Percentiles rank a stretch among this genome's conserved stretches.
Conservation (phyloP, 345 rosid genomes). For the Aethionema arabicum region DNA sequence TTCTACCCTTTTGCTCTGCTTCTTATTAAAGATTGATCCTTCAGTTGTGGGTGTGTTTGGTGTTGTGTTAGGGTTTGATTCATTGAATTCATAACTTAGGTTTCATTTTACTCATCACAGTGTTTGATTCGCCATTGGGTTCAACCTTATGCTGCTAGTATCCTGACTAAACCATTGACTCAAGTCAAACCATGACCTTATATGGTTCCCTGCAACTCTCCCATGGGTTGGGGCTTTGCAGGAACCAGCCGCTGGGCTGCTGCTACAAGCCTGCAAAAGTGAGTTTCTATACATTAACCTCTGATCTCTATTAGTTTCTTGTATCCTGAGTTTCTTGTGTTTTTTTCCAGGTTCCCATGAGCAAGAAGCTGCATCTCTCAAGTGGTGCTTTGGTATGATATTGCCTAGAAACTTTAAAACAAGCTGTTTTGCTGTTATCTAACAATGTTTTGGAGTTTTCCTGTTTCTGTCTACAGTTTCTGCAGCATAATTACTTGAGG, state of each 20-base stretch:
- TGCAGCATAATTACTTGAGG: conserved; percentile 39
- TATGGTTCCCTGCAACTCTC: conserved; percentile 71
- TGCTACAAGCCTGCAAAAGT: conserved; percentile 48
- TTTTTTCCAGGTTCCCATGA: conserved; percentile 39
- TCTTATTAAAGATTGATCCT: too few species aligned
- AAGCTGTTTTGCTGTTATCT: conserved; percentile 14
- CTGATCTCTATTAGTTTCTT: conserved; percentile 1
- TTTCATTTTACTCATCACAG: too few species aligned
- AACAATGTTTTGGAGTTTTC: too few species aligned
- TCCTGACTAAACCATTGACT: background rate
- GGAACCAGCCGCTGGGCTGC: conserved; percentile 44
- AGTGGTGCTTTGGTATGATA: conserved; percentile 39
- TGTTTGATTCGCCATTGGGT: too few species aligned
- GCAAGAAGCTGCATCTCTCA: conserved; percentile 41
- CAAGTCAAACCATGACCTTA: conserved; percentile 48
- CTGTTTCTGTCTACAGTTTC: conserved; percentile 42
- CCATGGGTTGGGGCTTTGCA: conserved; percentile 64
- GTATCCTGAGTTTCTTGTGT: background rate
- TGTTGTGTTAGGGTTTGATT: too few species aligned
- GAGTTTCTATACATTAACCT: conserved; percentile 12
- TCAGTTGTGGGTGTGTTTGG: too few species aligned
- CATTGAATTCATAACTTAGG: too few species aligned
- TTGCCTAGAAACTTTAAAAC: conserved; percentile 36
- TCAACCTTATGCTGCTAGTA: too few species aligned
- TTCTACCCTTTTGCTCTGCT: too few species aligned